Percentiles rank a stretch among this genome's conserved stretches.
These are phyloP conservation scores for Penicillium coffeae DNA, from an alignment of 495 filamentous ascomycete species.

Conservation along the genomic window DNA sequence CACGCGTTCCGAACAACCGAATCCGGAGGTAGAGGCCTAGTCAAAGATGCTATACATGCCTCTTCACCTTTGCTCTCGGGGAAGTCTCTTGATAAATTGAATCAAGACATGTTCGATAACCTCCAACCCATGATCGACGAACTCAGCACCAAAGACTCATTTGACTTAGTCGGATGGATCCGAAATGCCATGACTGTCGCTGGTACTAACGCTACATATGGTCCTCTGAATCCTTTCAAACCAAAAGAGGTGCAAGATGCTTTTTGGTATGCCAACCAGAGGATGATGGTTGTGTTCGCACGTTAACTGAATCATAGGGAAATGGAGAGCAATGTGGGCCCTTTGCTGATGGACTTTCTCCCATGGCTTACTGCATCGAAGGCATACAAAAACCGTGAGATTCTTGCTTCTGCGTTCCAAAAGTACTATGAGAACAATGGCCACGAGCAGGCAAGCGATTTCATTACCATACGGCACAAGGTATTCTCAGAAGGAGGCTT, in stretches of 20 bases:
- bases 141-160: not conserved
- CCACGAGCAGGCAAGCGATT: conserved; percentile 29
- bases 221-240: conserved; percentile 47
- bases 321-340: conserved; percentile 38
- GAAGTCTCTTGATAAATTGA: conserved; percentile 25
- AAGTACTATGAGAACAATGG: conserved; percentile 35
- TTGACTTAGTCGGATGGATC: conserved; percentile 39
- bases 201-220: conserved; percentile 48
- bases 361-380: conserved; percentile 41
- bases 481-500: conserved; percentile 26
- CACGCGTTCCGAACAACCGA: conserved; percentile 16
- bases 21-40: conserved; percentile 18
- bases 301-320: conserved; percentile 26
- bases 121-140: conserved; percentile 17
- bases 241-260: conserved; percentile 32
- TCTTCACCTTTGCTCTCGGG: conserved; percentile 27
- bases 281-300: not conserved
- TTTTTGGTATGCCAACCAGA: conserved; percentile 37
- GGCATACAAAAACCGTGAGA: conserved; percentile 33
- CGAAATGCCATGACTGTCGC: conserved; percentile 41
- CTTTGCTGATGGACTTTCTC: conserved; percentile 27
- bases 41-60: conserved; percentile 11
- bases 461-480: conserved; percentile 29
- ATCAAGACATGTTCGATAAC: conserved; percentile 19
- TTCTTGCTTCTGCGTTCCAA: conserved; percentile 34